Conservation (phyloP, 805 yeast species). For the Suhomyces sp. region DNA sequence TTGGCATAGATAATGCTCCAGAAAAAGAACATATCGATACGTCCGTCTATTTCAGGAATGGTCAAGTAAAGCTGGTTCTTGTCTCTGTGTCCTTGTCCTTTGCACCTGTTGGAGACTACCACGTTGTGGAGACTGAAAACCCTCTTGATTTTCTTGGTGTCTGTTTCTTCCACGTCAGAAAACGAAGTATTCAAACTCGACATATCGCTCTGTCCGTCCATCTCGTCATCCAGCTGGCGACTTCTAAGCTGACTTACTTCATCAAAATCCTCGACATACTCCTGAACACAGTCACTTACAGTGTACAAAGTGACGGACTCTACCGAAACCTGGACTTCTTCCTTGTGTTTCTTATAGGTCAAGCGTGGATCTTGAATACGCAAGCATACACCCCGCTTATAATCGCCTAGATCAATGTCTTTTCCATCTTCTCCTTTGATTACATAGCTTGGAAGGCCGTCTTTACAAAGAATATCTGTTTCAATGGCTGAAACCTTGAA, state of each 20-base stretch:
- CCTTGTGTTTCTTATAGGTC: constrained; percentile 20
- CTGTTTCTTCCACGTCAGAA: constrained; percentile 16
- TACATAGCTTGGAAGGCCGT: constrained; percentile 34
- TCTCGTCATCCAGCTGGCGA: constrained; percentile 14
- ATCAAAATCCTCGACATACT: constrained; percentile 34
- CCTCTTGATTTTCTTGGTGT: constrained; percentile 27
- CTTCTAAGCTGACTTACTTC: constrained; percentile 17
- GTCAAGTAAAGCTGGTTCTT: constrained; percentile 23
- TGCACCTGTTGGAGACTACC: constrained; percentile 18
- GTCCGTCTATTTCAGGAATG: constrained; percentile 37
- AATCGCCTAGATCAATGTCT: constrained; percentile 33
- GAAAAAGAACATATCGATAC: constrained; percentile 37
- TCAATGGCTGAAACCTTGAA: constrained; percentile 25
- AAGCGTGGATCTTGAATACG: constrained; percentile 19
- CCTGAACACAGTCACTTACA: constrained; percentile 37
- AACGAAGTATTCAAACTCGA: constrained; percentile 26
- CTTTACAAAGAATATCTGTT: constrained; percentile 38
- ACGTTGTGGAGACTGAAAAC: constrained; percentile 30
- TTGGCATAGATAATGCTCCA: constrained; percentile 42
- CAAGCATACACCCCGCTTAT: constrained; percentile 36
- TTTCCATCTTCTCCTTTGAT: constrained; percentile 21
- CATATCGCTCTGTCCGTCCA: constrained; percentile 23
- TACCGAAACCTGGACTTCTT: constrained; percentile 18
- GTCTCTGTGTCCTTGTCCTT: constrained; percentile 18
- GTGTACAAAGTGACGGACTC: constrained; percentile 31